Conservation (phyloP, 1,139 yeast species). For the Saccharomyces uvarum region DNA sequence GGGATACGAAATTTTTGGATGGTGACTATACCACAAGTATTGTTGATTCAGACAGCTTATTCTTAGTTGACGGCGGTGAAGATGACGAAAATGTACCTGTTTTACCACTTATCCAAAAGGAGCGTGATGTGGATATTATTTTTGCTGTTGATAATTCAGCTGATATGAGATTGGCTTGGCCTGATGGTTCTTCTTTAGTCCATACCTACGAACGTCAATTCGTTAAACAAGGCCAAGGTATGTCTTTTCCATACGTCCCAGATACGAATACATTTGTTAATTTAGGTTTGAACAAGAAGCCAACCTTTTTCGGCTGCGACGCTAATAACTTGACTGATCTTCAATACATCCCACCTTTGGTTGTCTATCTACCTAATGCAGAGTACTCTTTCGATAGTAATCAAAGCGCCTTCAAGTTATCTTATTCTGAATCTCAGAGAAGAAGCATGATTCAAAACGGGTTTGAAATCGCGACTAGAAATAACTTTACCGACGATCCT, state of each 20-base stretch:
- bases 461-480: constrained; percentile 63
- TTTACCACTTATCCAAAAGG: constrained; percentile 61
- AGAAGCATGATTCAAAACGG: constrained; percentile 64
- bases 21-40: constrained; percentile 31
- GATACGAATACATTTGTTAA: constrained; percentile 52
- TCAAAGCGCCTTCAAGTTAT: constrained; percentile 59
- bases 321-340: constrained; percentile 52
- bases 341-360: constrained; percentile 53
- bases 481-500: constrained; percentile 60
- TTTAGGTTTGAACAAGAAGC: constrained; percentile 48
- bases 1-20: constrained; percentile 37
- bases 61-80: constrained; percentile 79
- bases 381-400: constrained; percentile 63
- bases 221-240: constrained; percentile 48
- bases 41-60: constrained; percentile 39
- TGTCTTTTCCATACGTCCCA: constrained; percentile 78
- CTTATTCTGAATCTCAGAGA: constrained; percentile 51
- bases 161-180: constrained; percentile 61
- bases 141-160: constrained; percentile 79
- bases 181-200: constrained; percentile 63
- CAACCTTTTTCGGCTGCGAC: constrained; percentile 82
- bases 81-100: constrained; percentile 72
- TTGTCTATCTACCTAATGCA: constrained; percentile 70
- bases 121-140: constrained; percentile 65
- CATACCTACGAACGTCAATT: constrained; percentile 65